phyloP scores from a whole-genome alignment of 2,329 filamentous ascomycete species.

The Fusarium circinatum region DNA sequence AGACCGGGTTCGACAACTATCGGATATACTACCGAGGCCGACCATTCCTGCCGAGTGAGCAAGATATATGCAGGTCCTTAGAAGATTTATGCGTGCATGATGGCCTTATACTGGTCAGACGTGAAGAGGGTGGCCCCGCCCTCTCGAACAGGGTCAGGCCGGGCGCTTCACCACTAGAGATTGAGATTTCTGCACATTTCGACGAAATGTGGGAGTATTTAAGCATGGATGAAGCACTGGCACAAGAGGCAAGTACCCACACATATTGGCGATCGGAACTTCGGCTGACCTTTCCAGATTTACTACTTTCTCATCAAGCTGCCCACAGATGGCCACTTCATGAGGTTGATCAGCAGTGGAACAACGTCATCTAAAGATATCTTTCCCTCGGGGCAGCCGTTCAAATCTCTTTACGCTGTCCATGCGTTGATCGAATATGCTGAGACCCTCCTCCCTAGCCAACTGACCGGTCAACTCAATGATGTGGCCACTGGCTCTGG shows the following conservation, averaged over 20 bases:
- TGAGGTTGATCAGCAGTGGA: slow-evolving; percentile 67
- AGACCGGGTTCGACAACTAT: slow-evolving; percentile 81
- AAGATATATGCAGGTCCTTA: slow-evolving; percentile 69
- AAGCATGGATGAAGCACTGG: slow-evolving; percentile 75
- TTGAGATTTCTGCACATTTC: slow-evolving; percentile 84
- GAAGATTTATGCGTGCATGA: slow-evolving; percentile 73
- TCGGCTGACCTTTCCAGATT: slow-evolving; percentile 58
- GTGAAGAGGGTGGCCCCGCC: slow-evolving; percentile 59
- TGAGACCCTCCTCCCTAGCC: slow-evolving; percentile 51
- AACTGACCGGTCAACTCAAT: neutral
- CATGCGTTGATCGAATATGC: slow-evolving; percentile 74
- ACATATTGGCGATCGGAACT: neutral
- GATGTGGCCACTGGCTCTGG: slow-evolving; percentile 12
- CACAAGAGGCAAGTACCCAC: slow-evolving; percentile 66
- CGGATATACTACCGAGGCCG: slow-evolving; percentile 76
- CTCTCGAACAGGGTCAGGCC: slow-evolving; percentile 58
- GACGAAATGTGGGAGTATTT: slow-evolving; percentile 85
- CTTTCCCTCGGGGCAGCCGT: slow-evolving; percentile 76
- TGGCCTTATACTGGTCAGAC: slow-evolving; percentile 74
- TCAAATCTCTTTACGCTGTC: slow-evolving; percentile 78
- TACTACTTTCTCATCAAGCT: slow-evolving; percentile 77
- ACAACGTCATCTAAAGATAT: slow-evolving; percentile 66
- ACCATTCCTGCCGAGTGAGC: slow-evolving; percentile 69
- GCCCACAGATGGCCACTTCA: slow-evolving; percentile 71
- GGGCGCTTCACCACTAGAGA: slow-evolving; percentile 73